phyloP scores from a whole-genome alignment of 768 basidiomycete species.

The Coprinopsis marcescibilis region DNA sequence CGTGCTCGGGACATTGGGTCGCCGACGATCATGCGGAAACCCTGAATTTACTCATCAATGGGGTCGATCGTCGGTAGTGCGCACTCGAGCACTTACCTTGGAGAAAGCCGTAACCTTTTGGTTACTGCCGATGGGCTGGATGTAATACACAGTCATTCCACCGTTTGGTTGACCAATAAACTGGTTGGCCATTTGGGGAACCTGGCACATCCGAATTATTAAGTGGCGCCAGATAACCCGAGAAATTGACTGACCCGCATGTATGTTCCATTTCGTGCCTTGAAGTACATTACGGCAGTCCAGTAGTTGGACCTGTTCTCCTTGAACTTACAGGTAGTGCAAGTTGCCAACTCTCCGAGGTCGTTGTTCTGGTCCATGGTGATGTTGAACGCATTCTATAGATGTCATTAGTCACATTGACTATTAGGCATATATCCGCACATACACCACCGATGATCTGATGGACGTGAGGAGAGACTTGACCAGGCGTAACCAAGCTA shows the following conservation, averaged over 20 bases:
- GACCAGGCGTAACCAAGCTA: constrained; percentile 9
- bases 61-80: not conserved
- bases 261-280: not conserved
- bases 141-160: constrained; percentile 11
- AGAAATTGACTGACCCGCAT: not conserved
- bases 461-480: constrained; percentile 9
- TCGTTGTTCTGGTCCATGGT: constrained; percentile 8
- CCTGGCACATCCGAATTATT: not conserved
- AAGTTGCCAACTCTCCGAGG: not conserved
- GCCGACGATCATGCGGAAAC: constrained; percentile 10
- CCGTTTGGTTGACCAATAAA: constrained; percentile 7
- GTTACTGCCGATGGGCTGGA: constrained; percentile 7
- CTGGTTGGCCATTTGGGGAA: constrained; percentile 9
- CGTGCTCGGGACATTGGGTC: constrained; percentile 6
- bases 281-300: constrained; percentile 9
- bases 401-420: not conserved
- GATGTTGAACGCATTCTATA: constrained; percentile 5
- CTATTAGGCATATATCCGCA: too few species aligned
- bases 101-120: constrained; percentile 7
- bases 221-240: not conserved
- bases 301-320: constrained; percentile 10
- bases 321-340: constrained; percentile 5
- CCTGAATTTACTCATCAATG: not conserved
- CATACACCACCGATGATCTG: constrained; percentile 8
- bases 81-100: constrained; percentile 1